These are phyloP conservation scores for Murraya koenigii DNA, from an alignment of 345 rosid species.

Conservation along the genomic window DNA sequence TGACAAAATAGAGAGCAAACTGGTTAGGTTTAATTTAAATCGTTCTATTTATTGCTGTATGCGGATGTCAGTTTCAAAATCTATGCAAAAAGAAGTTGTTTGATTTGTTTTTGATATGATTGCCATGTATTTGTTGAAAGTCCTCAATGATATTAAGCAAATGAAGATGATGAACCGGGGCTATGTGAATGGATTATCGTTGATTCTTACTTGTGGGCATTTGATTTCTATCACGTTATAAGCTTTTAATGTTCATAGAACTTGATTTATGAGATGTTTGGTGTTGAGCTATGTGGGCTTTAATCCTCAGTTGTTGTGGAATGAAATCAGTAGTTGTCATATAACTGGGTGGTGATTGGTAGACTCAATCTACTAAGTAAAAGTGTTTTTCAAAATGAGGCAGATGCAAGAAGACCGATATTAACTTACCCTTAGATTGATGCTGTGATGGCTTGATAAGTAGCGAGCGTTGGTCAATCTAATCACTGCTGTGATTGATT, in stretches of 20 bases:
- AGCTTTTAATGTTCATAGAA: background rate
- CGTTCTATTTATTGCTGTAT: background rate
- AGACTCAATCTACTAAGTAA: background rate
- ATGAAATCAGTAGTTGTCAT: no score
- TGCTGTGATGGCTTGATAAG: background rate
- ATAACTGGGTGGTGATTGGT: background rate
- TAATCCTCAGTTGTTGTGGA: no score
- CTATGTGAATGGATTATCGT: background rate
- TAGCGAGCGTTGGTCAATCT: background rate
- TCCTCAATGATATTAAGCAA: background rate
- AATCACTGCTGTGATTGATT: background rate
- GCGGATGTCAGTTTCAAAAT: no score
- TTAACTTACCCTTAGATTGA: background rate
- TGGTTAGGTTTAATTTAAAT: constrained; percentile 4
- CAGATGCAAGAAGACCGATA: background rate
- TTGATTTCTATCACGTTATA: background rate
- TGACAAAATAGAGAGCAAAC: background rate
- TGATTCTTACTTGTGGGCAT: background rate
- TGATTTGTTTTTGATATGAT: background rate
- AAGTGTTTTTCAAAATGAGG: background rate
- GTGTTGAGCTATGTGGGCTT: no score
- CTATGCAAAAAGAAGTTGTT: accelerated
- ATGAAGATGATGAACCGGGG: background rate
- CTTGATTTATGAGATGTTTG: background rate
- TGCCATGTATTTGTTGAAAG: constrained; percentile 8